A percentile compares a stretch with the other conserved stretches of the same genome.
phyloP scores from a whole-genome alignment of 2,329 filamentous ascomycete genomes.

The Dendrostoma leiphaemia region DNA sequence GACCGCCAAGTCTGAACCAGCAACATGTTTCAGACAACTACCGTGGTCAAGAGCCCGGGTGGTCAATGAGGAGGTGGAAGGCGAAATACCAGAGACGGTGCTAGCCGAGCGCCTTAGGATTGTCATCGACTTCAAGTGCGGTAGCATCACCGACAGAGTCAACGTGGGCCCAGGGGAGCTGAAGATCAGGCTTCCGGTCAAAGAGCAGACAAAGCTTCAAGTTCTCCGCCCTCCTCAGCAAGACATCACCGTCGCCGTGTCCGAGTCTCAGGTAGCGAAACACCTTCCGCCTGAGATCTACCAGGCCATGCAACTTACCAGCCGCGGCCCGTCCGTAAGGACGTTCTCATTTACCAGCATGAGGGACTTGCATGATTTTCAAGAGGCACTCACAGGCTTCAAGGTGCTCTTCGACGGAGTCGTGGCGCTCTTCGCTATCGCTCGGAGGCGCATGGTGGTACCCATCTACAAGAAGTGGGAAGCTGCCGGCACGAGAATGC shows the following conservation, averaged over 20 bases:
- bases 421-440: constrained; percentile 75
- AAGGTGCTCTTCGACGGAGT: constrained; percentile 71
- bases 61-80: constrained; percentile 68
- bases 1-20: constrained; percentile 47
- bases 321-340: constrained; percentile 63
- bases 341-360: constrained; percentile 67
- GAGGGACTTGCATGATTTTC: constrained; percentile 73
- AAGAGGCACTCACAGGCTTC: constrained; percentile 77
- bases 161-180: constrained; percentile 78
- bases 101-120: constrained; percentile 75
- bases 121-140: constrained; percentile 71
- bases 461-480: constrained; percentile 96
- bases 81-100: constrained; percentile 64
- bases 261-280: constrained; percentile 61
- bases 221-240: constrained; percentile 71
- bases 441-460: constrained; percentile 82
- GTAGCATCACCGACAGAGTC: constrained; percentile 78
- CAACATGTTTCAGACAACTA: constrained; percentile 48
- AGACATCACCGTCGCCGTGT: constrained; percentile 75
- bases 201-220: constrained; percentile 59
- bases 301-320: constrained; percentile 60
- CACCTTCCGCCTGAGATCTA: constrained; percentile 62
- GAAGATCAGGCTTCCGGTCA: constrained; percentile 63
- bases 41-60: constrained; percentile 68
- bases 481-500: constrained; percentile 73